A percentile compares a stretch with the other conserved stretches of the same genome.
Conservation (phyloP, 148 eudicot species). For the Polygonum maritimum region DNA sequence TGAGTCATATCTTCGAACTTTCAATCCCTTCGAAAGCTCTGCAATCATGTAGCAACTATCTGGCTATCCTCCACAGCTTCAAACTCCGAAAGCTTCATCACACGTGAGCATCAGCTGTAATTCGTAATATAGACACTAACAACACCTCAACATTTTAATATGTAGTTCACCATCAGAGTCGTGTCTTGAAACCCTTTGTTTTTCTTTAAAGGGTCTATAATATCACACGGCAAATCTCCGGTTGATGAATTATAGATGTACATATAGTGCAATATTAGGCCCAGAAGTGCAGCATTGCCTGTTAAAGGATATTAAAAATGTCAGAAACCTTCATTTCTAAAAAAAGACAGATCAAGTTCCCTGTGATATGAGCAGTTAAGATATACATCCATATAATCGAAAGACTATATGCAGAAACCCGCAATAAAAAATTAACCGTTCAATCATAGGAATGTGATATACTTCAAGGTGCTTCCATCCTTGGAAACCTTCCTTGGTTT, state of each 20-base stretch:
- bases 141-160: neutral
- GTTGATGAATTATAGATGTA: neutral
- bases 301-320: constrained; percentile 11
- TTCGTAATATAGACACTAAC: neutral
- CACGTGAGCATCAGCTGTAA: neutral
- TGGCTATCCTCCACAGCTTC: neutral
- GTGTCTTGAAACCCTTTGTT: neutral
- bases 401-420: neutral
- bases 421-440: neutral
- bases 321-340: neutral
- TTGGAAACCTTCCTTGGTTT: neutral
- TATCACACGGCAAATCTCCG: neutral
- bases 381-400: neutral
- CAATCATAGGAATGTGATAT: neutral
- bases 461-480: neutral
- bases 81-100: neutral
- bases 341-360: neutral
- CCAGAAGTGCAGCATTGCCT: constrained; percentile 79
- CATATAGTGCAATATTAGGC: constrained; percentile 16
- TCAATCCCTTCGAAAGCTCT: neutral
- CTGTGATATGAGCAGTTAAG: neutral
- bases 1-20: neutral
- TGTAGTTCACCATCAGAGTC: neutral
- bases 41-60: neutral
- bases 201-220: neutral